phyloP scores from a whole-genome alignment of 345 rosid genomes.

The Acer yangbiense region DNA sequence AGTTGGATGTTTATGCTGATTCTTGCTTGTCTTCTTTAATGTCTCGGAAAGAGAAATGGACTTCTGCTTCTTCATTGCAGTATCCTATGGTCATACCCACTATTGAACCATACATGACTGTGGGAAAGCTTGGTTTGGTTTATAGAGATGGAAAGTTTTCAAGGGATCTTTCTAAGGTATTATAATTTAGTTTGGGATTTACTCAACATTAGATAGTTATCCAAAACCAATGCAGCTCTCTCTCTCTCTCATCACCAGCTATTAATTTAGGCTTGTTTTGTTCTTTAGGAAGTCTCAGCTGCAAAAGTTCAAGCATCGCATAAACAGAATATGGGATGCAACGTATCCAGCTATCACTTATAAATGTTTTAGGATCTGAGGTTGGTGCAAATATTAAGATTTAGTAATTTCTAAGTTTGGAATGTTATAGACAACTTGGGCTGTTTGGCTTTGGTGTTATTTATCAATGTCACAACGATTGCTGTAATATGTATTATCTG shows the following conservation, averaged over 20 bases:
- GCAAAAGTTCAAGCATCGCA: conserved; percentile 49
- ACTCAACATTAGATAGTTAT: background rate
- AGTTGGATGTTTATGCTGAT: too few species aligned
- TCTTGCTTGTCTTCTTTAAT: too few species aligned
- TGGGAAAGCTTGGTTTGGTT: too few species aligned
- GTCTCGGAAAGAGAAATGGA: too few species aligned
- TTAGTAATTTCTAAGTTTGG: conserved; percentile 23
- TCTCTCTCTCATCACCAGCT: background rate
- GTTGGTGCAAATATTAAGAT: conserved; percentile 35
- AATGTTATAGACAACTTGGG: background rate
- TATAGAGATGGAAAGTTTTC: conserved; percentile 42
- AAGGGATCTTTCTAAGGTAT: conserved; percentile 62
- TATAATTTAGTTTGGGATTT: background rate
- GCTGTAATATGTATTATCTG: background rate
- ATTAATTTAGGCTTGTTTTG: conserved; percentile 28
- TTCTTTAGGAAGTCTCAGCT: conserved; percentile 58
- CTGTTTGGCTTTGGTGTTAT: conserved; percentile 15
- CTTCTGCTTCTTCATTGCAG: too few species aligned
- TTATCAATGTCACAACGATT: conserved; percentile 7
- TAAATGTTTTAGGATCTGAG: conserved; percentile 54
- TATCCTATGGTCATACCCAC: too few species aligned
- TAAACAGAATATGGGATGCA: conserved; percentile 70
- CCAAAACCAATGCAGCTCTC: background rate
- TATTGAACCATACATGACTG: too few species aligned
- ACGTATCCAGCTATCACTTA: conserved; percentile 61